phyloP scores from a whole-genome alignment of 2,329 filamentous ascomycete species.

The Bipolaris cookei region DNA sequence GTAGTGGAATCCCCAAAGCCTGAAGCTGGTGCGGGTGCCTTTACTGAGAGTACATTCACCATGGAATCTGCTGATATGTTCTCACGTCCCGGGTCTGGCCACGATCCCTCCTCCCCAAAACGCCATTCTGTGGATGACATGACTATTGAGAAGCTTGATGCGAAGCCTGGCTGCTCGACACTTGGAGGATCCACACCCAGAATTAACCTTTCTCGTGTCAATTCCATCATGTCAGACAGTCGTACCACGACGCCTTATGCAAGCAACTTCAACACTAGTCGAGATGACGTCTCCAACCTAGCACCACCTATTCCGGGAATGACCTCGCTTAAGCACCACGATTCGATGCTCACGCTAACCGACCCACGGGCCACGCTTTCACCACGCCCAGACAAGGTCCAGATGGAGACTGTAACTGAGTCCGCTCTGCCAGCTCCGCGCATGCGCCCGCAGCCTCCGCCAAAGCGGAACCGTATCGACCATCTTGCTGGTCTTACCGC shows the following conservation, averaged over 20 bases:
- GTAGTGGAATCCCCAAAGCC: not conserved
- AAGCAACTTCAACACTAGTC: conserved; percentile 26
- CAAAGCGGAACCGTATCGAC: conserved; percentile 49
- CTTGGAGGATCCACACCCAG: conserved; percentile 29
- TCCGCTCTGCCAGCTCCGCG: conserved; percentile 40
- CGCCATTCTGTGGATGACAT: conserved; percentile 31
- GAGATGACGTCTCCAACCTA: conserved; percentile 18
- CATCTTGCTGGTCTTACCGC: conserved; percentile 57
- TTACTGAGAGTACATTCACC: conserved; percentile 8
- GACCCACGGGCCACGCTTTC: not conserved
- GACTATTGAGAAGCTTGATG: conserved; percentile 28
- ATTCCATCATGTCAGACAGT: conserved; percentile 34
- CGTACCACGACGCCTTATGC: conserved; percentile 29
- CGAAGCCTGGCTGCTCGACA: conserved; percentile 26
- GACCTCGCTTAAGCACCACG: not conserved
- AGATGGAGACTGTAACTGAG: conserved; percentile 40
- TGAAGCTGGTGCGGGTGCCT: conserved; percentile 7
- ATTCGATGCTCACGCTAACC: conserved; percentile 29
- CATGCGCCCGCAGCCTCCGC: conserved; percentile 35
- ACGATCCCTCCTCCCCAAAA: conserved; percentile 16
- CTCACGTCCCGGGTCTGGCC: not conserved
- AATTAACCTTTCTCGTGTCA: conserved; percentile 25
- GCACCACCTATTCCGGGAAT: conserved; percentile 1
- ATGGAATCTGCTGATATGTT: conserved; percentile 1
- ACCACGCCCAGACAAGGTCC: conserved; percentile 30